Evolutionary conservation across 306 rosid genomes (phyloP), one percentile per base, ranked within the genome.

Genomic region (Dalbergia cultrata): DNA sequence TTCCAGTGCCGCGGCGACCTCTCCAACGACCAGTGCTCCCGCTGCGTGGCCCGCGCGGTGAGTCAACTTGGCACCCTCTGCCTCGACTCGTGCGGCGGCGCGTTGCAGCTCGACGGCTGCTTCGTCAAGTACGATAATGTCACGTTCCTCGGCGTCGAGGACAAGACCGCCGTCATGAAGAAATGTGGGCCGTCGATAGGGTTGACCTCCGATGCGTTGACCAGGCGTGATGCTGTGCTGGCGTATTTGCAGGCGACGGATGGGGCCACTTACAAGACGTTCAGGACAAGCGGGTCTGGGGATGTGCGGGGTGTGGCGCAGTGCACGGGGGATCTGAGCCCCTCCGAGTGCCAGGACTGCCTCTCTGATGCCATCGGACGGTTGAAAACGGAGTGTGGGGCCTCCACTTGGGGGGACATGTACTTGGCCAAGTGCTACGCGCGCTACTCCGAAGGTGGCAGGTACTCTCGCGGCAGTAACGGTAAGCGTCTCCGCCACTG

Each of bases 1-100:
- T 96, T 78, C 85, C 99, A 96, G 85, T 96, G 99, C 86, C 98
- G 94, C 4, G 98, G 97, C 0, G 93, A 96, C 85, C 86, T 96
- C 53, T 9, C 8, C 81, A 13, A 39, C 66, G 72, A n/a, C 72
- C 93, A 88, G 75, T 96, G 99, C 89, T 69, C 85, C 0, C 75
- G 60, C 21, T 96, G 99, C 76, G 89, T 96, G 3, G 6, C 83
- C 0, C 88, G 83, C 12, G 89, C 95, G 0, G 92, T 92, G 16
- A 84, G 76, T 17, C 97, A 87, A 12, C 87, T 96, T 41, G 93
- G 95, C 13, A 83, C 90, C 0, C 71, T 92, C 47, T 96, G 99
- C 82, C 53, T 19, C 7, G 75, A 41, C 85, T 61, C 97, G 1
- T 72, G 79, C 81, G 99, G 98, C 18, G 99, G 93, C 77, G 97